Evolutionary conservation across 768 basidiomycete genomes (phyloP), one percentile per base, ranked within the genome.

Genomic region (Psilocybe cyanescens): DNA sequence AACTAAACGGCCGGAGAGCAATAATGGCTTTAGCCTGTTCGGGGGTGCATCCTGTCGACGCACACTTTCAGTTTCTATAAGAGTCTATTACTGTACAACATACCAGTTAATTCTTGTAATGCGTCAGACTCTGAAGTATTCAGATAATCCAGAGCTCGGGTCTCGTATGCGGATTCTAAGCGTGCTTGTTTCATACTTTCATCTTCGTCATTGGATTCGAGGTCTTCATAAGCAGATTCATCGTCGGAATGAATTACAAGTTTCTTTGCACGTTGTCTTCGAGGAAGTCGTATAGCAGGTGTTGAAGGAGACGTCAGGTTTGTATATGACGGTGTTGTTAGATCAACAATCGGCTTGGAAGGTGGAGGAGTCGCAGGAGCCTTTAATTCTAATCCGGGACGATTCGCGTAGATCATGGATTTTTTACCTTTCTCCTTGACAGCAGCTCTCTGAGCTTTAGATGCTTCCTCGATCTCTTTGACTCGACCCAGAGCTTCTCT

Each of bases 11-110:
- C 50, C 97, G 87, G 11, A 94, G 77, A 16, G 81, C 82, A 57
- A 93, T 83, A 65, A 99, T 92, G 48, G 83, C 81, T 29, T 86
- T 76, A 0, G 96, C 97, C 71, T 97, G 95, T 49, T 90, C 91
- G 7, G 77, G 75, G 16, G 85, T 88, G 69, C 95, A 97, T 16
- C 92, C 92, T 94, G 30, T 53, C 29, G 51, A 28, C 4, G 19
- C 29, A 48, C 24, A 61, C 29, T 62, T 45, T 67, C 58, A 48
- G 54, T 53, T 8, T 29, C 33, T 47, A 4, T 57, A 24, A 58
- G 19, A 17, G 37, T 4, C 59, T 5, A 41, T 8, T 47, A 31
- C 24, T 30, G 41, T 44, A 37, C 29, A 29, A 72, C 83, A 50
- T 70, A 91, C 91, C 92, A 37, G 90, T 91, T 58, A 93, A 67